Percentiles rank a stretch among this genome's conserved stretches.
Evolutionary conservation across 495 filamentous ascomycete genomes (phyloP).

Genomic region (Xylaria castorea): DNA sequence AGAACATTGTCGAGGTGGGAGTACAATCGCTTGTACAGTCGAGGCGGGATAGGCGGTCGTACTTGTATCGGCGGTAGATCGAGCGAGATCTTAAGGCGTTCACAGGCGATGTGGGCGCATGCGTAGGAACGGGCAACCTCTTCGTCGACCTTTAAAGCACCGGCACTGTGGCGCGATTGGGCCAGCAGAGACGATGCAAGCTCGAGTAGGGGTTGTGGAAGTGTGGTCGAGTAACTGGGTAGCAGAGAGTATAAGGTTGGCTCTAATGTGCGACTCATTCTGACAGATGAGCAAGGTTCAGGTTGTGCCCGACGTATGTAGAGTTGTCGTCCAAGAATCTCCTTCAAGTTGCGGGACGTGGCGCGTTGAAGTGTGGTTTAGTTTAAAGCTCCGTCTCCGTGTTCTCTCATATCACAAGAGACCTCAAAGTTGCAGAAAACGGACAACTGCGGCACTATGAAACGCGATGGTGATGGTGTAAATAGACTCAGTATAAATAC

Average conservation of each 20-base stretch:
- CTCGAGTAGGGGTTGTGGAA: slow-evolving; percentile 77
- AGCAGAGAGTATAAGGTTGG: slow-evolving; percentile 77
- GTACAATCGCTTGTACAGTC: slow-evolving; percentile 85
- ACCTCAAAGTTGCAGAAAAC: neutral
- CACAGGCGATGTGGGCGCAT: slow-evolving; percentile 91
- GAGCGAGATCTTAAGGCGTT: slow-evolving; percentile 81
- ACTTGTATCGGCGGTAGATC: slow-evolving; percentile 83
- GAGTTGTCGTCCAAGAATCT: no score
- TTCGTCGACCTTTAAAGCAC: slow-evolving; percentile 82
- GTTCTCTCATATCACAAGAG: neutral
- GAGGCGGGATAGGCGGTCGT: slow-evolving; percentile 81
- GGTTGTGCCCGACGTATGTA: neutral
- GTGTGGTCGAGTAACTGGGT: slow-evolving; percentile 73
- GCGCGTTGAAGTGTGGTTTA: neutral
- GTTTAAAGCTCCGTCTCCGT: neutral
- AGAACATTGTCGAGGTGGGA: slow-evolving; percentile 78
- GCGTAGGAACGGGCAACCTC: slow-evolving; percentile 87
- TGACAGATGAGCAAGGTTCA: slow-evolving; percentile 20
- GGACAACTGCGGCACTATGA: neutral
- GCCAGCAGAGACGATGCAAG: slow-evolving; percentile 82
- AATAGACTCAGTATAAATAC: no score
- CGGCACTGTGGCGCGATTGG: slow-evolving; percentile 82
- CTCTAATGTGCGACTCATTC: slow-evolving; percentile 77
- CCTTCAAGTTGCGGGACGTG: no score
- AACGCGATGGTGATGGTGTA: neutral